phyloP scores from a whole-genome alignment of 768 basidiomycete genomes.

The Zangia roseola region DNA sequence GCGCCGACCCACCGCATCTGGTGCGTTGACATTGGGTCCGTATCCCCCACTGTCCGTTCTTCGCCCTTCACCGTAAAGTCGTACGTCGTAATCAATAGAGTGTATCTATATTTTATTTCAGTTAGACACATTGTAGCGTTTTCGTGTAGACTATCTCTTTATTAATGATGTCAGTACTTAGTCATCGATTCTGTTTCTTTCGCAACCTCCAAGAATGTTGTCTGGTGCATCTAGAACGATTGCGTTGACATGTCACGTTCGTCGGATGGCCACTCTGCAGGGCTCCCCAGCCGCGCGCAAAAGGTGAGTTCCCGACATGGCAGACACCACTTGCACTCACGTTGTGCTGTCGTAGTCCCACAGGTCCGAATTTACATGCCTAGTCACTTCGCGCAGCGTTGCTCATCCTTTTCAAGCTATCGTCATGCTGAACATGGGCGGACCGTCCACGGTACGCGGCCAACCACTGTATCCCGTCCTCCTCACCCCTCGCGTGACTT shows the following conservation, averaged over 20 bases:
- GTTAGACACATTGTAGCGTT: not conserved
- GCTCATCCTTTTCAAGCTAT: slow-evolving; percentile 52
- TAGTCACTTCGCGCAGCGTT: not conserved
- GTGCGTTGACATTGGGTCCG: slow-evolving; percentile 24
- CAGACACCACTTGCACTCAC: not conserved
- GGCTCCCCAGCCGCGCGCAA: slow-evolving; percentile 39
- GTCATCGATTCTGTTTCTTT: slow-evolving; percentile 5
- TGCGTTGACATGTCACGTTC: slow-evolving; percentile 25
- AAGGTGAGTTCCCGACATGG: slow-evolving; percentile 35
- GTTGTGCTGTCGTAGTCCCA: slow-evolving; percentile 62
- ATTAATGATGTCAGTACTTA: slow-evolving; percentile 10
- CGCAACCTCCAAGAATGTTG: slow-evolving; percentile 30
- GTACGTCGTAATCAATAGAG: too few species aligned
- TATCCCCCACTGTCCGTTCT: slow-evolving; percentile 25
- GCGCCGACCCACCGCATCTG: slow-evolving; percentile 15
- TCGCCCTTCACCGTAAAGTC: not conserved
- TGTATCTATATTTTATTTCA: slow-evolving; percentile 8
- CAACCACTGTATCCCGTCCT: not conserved
- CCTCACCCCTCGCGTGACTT: slow-evolving; percentile 7
- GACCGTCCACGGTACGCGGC: slow-evolving; percentile 78
- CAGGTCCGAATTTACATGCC: slow-evolving; percentile 42
- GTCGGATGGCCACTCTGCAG: slow-evolving; percentile 46
- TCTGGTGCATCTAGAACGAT: slow-evolving; percentile 17
- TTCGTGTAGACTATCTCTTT: too few species aligned
- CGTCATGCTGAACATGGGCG: slow-evolving; percentile 99